A percentile compares a stretch with the other conserved stretches of the same genome.
Conservation (phyloP, 2,329 filamentous ascomycete genomes). For the Trichophyton rubrum region DNA sequence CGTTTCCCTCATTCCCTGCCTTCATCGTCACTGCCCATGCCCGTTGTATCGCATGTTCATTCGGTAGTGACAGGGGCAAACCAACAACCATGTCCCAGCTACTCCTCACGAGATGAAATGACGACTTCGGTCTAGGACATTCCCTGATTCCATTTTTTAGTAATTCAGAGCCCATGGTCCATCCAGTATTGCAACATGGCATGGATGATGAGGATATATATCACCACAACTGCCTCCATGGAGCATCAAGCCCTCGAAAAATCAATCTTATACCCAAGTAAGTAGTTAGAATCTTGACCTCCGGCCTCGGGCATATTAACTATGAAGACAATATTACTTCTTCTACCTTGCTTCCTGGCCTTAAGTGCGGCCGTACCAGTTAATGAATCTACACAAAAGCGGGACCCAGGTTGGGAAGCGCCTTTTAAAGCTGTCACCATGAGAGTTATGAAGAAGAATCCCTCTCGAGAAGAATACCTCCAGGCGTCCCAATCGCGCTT, state of each 20-base stretch:
- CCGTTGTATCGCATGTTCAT: not conserved
- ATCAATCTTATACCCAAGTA: not conserved
- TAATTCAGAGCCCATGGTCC: not conserved
- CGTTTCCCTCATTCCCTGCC: not conserved
- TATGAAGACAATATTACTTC: not conserved
- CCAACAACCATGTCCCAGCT: not conserved
- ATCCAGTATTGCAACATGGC: not conserved
- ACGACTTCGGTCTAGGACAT: not conserved
- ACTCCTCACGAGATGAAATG: not conserved
- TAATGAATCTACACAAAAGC: not conserved
- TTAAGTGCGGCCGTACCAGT: not conserved
- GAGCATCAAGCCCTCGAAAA: not conserved
- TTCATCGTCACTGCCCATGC: not conserved
- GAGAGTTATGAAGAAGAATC: not conserved
- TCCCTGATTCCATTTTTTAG: not conserved
- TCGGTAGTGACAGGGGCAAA: not conserved
- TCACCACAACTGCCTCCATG: not conserved
- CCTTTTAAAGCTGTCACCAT: not conserved
- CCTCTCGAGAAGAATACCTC: not conserved
- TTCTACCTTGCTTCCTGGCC: not conserved
- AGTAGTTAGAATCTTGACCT: not conserved
- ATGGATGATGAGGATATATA: not conserved
- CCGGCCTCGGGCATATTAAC: not conserved
- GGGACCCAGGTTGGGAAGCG: not conserved
- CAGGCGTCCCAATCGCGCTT: slow-evolving; percentile 1